Conservation (phyloP, 108 stramenopile genomes). For the Cyclostephanos tholiformis region DNA sequence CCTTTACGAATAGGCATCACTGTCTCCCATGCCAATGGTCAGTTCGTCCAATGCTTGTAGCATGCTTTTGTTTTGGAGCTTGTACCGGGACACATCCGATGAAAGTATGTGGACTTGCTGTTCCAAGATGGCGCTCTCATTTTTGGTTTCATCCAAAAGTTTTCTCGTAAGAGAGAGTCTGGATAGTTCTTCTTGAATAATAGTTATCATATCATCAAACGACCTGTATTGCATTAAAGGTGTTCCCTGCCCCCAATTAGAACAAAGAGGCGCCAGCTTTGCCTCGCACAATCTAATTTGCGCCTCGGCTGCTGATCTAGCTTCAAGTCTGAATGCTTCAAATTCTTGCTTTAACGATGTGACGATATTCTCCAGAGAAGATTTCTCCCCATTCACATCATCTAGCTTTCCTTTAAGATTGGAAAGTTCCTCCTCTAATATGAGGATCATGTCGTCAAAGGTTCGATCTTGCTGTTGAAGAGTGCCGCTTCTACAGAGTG, state of each 20-base stretch:
- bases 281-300: conserved; percentile 6
- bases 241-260: neutral
- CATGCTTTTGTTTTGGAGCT: conserved; percentile 24
- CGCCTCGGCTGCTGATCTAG: conserved; percentile 5
- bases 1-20: neutral
- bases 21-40: neutral
- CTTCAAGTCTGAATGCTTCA: conserved; percentile 9
- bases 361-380: conserved; percentile 4
- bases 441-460: conserved; percentile 13
- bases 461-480: neutral
- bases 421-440: conserved; percentile 4
- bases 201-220: conserved; percentile 10
- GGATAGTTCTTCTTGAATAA: conserved; percentile 14
- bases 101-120: conserved; percentile 18
- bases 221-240: neutral
- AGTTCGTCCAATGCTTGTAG: conserved; percentile 18
- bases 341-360: conserved; percentile 8
- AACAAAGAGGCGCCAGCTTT: conserved; percentile 13
- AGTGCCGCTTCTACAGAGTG: conserved; percentile 2
- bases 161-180: conserved; percentile 2
- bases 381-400: neutral
- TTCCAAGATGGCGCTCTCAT: conserved; percentile 25
- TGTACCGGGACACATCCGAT: conserved; percentile 16
- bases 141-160: conserved; percentile 11
- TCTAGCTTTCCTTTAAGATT: neutral